phyloP scores from a whole-genome alignment of 1,284 basidiomycete genomes.

The Porogramme epimiltina region DNA sequence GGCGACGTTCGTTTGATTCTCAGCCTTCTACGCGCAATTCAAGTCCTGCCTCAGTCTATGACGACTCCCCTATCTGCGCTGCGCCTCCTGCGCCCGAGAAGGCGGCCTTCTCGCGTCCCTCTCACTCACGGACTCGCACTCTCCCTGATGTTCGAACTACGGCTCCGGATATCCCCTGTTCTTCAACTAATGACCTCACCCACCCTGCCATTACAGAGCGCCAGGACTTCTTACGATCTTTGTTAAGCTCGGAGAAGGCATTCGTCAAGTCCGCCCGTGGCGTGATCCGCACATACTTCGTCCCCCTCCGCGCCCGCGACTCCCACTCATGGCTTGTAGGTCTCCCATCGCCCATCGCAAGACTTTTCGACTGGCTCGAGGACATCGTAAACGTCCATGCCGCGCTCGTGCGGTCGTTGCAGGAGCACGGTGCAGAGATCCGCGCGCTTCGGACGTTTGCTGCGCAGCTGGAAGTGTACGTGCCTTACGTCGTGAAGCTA shows the following conservation, averaged over 20 bases:
- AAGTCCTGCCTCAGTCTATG: constrained; percentile 28
- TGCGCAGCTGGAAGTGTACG: constrained; percentile 74
- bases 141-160: constrained; percentile 13
- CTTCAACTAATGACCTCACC: constrained; percentile 38
- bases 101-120: constrained; percentile 3
- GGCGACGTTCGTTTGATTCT: constrained; percentile 11
- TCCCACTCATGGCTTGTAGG: constrained; percentile 77
- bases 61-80: constrained; percentile 10
- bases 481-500: constrained; percentile 80
- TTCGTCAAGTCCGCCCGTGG: constrained; percentile 69
- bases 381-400: constrained; percentile 79
- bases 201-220: constrained; percentile 39
- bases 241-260: constrained; percentile 66
- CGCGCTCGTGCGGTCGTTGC: constrained; percentile 47
- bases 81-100: background rate
- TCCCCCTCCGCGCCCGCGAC: constrained; percentile 73
- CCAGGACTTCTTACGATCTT: constrained; percentile 69
- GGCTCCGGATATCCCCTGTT: constrained; percentile 28
- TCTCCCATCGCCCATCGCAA: constrained; percentile 66
- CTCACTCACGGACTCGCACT: constrained; percentile 29
- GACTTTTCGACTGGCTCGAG: constrained; percentile 84
- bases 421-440: constrained; percentile 32
- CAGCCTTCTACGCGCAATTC: constrained; percentile 16
- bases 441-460: constrained; percentile 59
- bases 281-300: constrained; percentile 70